These are phyloP conservation scores for Pittosporum tobira DNA, from an alignment of 129 eudicot genomes.

Conservation along the genomic window DNA sequence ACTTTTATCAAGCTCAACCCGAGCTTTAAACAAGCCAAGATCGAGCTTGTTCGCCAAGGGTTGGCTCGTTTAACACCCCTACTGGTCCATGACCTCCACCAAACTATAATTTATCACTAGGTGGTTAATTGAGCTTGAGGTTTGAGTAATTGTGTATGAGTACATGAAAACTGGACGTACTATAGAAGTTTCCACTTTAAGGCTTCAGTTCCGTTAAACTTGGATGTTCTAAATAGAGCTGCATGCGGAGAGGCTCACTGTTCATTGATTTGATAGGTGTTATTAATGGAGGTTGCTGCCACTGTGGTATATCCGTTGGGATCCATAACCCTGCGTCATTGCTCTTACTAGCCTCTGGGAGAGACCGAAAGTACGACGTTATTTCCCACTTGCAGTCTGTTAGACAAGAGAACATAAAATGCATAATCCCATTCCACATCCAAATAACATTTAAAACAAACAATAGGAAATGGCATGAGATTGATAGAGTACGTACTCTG, in stretches of 20 bases:
- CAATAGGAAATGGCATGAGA: background rate
- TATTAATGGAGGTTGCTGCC: constrained; percentile 75
- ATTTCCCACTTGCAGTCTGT: constrained; percentile 92
- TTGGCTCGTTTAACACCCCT: background rate
- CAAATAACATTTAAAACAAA: background rate
- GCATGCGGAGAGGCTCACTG: constrained; percentile 64
- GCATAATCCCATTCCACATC: background rate
- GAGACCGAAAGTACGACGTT: constrained; percentile 52
- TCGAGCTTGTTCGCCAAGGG: background rate
- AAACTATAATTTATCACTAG: too few relatives aligned
- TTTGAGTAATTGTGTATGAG: background rate
- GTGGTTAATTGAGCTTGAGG: background rate
- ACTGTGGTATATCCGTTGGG: constrained; percentile 55
- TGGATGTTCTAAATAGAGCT: constrained; percentile 85
- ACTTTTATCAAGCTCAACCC: too few relatives aligned
- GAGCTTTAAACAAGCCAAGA: too few relatives aligned
- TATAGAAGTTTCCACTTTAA: constrained; percentile 8
- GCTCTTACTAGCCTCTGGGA: constrained; percentile 43
- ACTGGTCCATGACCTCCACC: too few relatives aligned
- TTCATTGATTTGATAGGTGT: constrained; percentile 82
- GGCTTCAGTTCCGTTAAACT: constrained; percentile 30
- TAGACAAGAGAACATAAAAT: background rate
- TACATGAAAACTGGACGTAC: background rate
- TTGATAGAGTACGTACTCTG: background rate
- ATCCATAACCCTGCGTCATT: constrained; percentile 56